These are phyloP conservation scores for Wickerhamiella spandovensis DNA, from an alignment of 805 yeast species.

Conservation along the genomic window DNA sequence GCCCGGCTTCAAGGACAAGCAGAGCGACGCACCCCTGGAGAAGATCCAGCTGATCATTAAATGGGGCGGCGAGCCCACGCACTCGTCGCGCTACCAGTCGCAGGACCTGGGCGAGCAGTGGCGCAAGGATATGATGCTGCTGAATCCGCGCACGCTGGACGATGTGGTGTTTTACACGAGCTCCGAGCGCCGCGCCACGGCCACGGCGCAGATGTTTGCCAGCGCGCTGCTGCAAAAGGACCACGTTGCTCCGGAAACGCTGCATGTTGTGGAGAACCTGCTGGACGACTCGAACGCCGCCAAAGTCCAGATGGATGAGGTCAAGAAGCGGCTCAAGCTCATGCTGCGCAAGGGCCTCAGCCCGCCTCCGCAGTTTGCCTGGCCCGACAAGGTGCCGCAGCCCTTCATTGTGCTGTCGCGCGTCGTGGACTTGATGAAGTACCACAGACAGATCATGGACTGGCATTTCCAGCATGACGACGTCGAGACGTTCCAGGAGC, in stretches of 20 bases:
- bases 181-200: slow-evolving; percentile 87
- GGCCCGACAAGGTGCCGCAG: slow-evolving; percentile 98
- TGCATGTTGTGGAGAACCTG: slow-evolving; percentile 75
- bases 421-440: slow-evolving; percentile 91
- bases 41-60: slow-evolving; percentile 91
- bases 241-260: slow-evolving; percentile 60
- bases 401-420: slow-evolving; percentile 88
- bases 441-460: slow-evolving; percentile 72
- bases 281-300: slow-evolving; percentile 97
- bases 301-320: slow-evolving; percentile 93
- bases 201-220: slow-evolving; percentile 82
- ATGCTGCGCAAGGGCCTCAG: slow-evolving; percentile 87
- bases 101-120: slow-evolving; percentile 90
- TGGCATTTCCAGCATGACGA: slow-evolving; percentile 59
- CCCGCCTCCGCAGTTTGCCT: slow-evolving; percentile 94
- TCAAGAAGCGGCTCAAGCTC: slow-evolving; percentile 90
- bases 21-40: slow-evolving; percentile 51
- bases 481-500: slow-evolving; percentile 51
- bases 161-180: slow-evolving; percentile 82
- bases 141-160: slow-evolving; percentile 72
- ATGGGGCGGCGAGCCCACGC: slow-evolving; percentile 99
- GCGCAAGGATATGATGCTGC: slow-evolving; percentile 77
- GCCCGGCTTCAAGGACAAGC: slow-evolving; percentile 37
- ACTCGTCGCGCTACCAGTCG: slow-evolving; percentile 90
- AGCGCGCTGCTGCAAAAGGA: slow-evolving; percentile 61